Conservation (phyloP, 352 stramenopile genomes). For the Phytopythium litorale region DNA sequence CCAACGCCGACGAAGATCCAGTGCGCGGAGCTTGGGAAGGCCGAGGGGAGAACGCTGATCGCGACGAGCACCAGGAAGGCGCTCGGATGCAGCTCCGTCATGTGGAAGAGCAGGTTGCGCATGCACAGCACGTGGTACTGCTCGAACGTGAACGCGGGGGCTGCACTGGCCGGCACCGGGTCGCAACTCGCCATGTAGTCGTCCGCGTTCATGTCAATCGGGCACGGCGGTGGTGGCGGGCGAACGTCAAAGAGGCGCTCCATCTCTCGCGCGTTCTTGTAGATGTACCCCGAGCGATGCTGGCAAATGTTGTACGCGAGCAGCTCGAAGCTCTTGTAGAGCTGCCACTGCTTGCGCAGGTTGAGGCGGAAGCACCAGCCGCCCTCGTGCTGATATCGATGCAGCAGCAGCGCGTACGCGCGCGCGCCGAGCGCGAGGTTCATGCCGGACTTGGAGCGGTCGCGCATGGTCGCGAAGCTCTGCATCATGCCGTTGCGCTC, state of each 20-base stretch:
- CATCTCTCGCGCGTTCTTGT: conserved; percentile 87
- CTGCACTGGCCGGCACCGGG: neutral
- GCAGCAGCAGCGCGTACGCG: conserved; percentile 68
- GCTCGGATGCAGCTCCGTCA: conserved; percentile 76
- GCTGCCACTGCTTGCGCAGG: conserved; percentile 74
- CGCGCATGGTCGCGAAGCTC: conserved; percentile 23
- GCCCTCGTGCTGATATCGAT: conserved; percentile 70
- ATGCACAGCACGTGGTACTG: conserved; percentile 83
- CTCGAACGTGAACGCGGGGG: conserved; percentile 43
- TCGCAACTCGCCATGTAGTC: conserved; percentile 5
- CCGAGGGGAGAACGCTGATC: conserved; percentile 60
- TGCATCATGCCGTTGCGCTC: conserved; percentile 10
- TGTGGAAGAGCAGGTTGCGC: conserved; percentile 79
- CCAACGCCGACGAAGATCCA: conserved; percentile 79
- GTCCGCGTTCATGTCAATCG: conserved; percentile 6
- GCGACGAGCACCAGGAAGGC: conserved; percentile 73
- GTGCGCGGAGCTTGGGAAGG: conserved; percentile 59
- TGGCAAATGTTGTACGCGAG: conserved; percentile 88
- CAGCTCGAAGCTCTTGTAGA: conserved; percentile 88
- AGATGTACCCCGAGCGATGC: conserved; percentile 82
- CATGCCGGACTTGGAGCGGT: conserved; percentile 58
- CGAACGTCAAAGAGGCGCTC: conserved; percentile 68
- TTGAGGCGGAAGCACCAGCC: conserved; percentile 80
- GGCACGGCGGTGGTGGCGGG: conserved; percentile 9
- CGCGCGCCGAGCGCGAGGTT: conserved; percentile 68